Percentiles rank a stretch among this genome's conserved stretches.
Conservation (phyloP, 768 basidiomycete genomes). For the Russula ochroleuca region DNA sequence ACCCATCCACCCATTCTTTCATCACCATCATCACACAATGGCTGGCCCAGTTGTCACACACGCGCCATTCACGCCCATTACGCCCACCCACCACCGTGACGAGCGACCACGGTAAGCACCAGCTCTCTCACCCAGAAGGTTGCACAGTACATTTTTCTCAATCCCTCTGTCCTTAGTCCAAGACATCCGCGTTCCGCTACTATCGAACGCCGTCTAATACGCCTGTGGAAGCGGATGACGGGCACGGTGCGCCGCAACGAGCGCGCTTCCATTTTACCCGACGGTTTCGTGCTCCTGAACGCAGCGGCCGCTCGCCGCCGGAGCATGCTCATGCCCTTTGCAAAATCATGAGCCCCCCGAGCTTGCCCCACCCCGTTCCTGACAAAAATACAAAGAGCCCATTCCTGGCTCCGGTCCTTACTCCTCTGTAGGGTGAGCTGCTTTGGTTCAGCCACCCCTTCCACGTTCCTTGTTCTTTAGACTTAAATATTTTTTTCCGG, state of each 20-base stretch:
- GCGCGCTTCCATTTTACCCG: conserved; percentile 50
- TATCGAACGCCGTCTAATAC: conserved; percentile 55
- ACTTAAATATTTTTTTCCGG: not conserved
- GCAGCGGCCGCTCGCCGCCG: conserved; percentile 46
- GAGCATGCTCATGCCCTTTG: conserved; percentile 26
- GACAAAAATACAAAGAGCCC: not conserved
- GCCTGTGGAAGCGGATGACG: conserved; percentile 60
- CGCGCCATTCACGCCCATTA: not conserved
- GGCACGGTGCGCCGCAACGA: conserved; percentile 47
- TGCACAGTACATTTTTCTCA: too few species aligned
- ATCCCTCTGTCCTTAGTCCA: not conserved
- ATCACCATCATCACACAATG: not conserved
- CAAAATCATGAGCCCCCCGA: not conserved
- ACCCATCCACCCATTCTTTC: not conserved
- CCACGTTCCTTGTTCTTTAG: too few species aligned
- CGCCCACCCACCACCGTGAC: not conserved
- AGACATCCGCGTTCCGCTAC: conserved; percentile 33
- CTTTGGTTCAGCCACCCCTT: too few species aligned
- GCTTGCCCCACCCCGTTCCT: not conserved
- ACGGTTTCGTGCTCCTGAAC: conserved; percentile 61
- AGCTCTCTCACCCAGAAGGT: not conserved
- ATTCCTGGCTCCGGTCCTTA: not conserved
- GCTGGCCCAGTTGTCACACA: conserved; percentile 20
- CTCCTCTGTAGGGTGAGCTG: not conserved
- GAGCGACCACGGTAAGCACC: conserved; percentile 18